Percentiles rank a stretch among this genome's conserved stretches.
These are phyloP conservation scores for Colletotrichum somersetense DNA, from an alignment of 2,329 filamentous ascomycete species.

Conservation along the genomic window DNA sequence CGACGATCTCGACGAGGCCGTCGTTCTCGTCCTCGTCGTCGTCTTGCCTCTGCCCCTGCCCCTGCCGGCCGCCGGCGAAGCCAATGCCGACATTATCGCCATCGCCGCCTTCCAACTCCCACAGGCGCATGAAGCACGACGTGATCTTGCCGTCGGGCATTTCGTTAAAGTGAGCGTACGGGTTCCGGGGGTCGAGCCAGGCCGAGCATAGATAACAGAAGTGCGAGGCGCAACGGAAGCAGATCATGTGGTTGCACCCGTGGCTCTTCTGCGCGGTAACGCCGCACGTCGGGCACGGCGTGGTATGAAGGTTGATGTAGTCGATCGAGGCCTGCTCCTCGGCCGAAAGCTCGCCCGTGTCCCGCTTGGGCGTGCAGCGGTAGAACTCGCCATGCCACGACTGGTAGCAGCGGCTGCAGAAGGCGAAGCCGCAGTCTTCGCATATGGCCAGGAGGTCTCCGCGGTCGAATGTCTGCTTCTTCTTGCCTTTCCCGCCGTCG, in stretches of 20 bases:
- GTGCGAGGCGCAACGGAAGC: slow-evolving; percentile 88
- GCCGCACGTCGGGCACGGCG: slow-evolving; percentile 88
- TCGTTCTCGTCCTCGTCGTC: neutral
- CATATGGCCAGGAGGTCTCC: slow-evolving; percentile 84
- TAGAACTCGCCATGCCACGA: slow-evolving; percentile 94
- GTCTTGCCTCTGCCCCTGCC: neutral
- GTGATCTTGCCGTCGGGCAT: slow-evolving; percentile 64
- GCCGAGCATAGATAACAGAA: slow-evolving; percentile 95
- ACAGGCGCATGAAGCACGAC: slow-evolving; percentile 85
- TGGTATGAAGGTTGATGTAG: slow-evolving; percentile 85
- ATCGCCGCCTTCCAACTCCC: slow-evolving; percentile 90
- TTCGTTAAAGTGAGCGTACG: slow-evolving; percentile 90
- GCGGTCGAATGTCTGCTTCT: slow-evolving; percentile 52
- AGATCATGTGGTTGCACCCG: slow-evolving; percentile 98
- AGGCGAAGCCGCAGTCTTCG: slow-evolving; percentile 89
- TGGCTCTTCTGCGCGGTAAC: slow-evolving; percentile 89
- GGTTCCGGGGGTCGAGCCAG: slow-evolving; percentile 86
- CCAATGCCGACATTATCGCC: slow-evolving; percentile 64
- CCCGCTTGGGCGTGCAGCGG: slow-evolving; percentile 75
- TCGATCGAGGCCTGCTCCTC: slow-evolving; percentile 90
- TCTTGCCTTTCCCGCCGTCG: slow-evolving; percentile 35
- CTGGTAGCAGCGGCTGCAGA: slow-evolving; percentile 77
- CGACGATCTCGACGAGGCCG: slow-evolving; percentile 29
- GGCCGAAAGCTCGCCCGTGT: slow-evolving; percentile 78
- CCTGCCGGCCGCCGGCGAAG: slow-evolving; percentile 54